Conservation (phyloP, 495 filamentous ascomycete genomes). For the Oleoguttula mirabilis region DNA sequence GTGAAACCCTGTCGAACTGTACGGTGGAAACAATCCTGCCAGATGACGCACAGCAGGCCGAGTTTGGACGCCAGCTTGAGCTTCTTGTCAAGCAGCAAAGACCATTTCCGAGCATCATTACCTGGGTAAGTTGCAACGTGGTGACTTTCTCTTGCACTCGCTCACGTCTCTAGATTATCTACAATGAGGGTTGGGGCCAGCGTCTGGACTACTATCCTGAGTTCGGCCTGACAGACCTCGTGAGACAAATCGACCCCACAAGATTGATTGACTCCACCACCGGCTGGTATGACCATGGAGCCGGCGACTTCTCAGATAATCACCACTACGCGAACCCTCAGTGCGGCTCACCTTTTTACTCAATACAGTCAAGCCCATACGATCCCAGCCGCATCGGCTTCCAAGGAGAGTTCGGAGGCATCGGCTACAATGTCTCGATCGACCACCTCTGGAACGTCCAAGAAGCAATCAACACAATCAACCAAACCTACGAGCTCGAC, state of each 20-base stretch:
- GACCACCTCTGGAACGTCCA: slow-evolving; percentile 49
- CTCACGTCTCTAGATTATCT: slow-evolving; percentile 39
- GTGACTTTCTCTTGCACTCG: not conserved
- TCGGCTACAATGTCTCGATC: slow-evolving; percentile 48
- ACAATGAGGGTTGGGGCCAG: slow-evolving; percentile 65
- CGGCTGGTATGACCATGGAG: slow-evolving; percentile 51
- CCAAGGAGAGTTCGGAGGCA: slow-evolving; percentile 58
- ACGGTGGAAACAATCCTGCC: slow-evolving; percentile 28
- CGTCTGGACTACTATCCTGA: slow-evolving; percentile 40
- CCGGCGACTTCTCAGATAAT: slow-evolving; percentile 51
- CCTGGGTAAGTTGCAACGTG: slow-evolving; percentile 30
- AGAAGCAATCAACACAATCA: slow-evolving; percentile 43
- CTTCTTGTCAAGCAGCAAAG: slow-evolving; percentile 49
- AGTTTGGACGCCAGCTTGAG: slow-evolving; percentile 52
- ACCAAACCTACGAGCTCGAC: slow-evolving; percentile 55
- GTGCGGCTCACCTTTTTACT: slow-evolving; percentile 55
- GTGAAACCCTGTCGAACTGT: slow-evolving; percentile 9
- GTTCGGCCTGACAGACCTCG: slow-evolving; percentile 39
- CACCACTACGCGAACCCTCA: slow-evolving; percentile 62
- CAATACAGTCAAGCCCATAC: slow-evolving; percentile 41
- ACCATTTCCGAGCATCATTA: slow-evolving; percentile 48
- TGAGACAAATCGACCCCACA: slow-evolving; percentile 47
- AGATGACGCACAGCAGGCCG: slow-evolving; percentile 39
- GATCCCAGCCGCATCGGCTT: slow-evolving; percentile 49
- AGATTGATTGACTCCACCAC: slow-evolving; percentile 47